Conservation (phyloP, 2,329 filamentous ascomycete genomes). For the Colletotrichum tropicicola region DNA sequence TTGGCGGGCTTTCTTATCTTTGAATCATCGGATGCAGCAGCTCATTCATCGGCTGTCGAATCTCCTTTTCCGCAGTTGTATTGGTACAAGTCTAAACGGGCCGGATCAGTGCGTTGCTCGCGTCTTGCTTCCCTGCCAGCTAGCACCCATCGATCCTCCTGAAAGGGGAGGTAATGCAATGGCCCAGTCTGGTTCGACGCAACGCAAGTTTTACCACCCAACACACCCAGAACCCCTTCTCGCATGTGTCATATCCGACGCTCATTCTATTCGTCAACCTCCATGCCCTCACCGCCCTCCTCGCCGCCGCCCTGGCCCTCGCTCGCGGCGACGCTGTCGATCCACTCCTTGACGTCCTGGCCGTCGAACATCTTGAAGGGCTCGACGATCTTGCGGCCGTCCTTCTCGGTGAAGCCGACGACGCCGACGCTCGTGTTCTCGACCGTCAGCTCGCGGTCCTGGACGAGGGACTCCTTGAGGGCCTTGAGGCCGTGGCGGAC, state of each 20-base stretch:
- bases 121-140: constrained; percentile 9
- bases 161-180: background rate
- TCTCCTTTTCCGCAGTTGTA: constrained; percentile 23
- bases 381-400: constrained; percentile 68
- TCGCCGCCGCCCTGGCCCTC: constrained; percentile 56
- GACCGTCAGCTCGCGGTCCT: constrained; percentile 97
- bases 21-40: constrained; percentile 13
- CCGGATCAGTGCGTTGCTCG: constrained; percentile 12
- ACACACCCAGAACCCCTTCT: background rate
- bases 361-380: constrained; percentile 92
- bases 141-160: too few species aligned
- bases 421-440: constrained; percentile 96
- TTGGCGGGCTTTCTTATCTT: background rate
- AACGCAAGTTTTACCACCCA: constrained; percentile 4
- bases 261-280: constrained; percentile 40
- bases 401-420: constrained; percentile 68
- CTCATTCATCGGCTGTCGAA: constrained; percentile 24
- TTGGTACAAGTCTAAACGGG: constrained; percentile 29
- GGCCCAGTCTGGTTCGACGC: background rate
- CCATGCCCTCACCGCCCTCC: constrained; percentile 46
- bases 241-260: background rate
- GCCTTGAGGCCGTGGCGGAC: constrained; percentile 90
- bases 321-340: constrained; percentile 73
- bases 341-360: constrained; percentile 83
- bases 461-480: constrained; percentile 92